These are phyloP conservation scores for Eucalyptus shirleyi DNA, from an alignment of 345 rosid species.

Conservation along the genomic window DNA sequence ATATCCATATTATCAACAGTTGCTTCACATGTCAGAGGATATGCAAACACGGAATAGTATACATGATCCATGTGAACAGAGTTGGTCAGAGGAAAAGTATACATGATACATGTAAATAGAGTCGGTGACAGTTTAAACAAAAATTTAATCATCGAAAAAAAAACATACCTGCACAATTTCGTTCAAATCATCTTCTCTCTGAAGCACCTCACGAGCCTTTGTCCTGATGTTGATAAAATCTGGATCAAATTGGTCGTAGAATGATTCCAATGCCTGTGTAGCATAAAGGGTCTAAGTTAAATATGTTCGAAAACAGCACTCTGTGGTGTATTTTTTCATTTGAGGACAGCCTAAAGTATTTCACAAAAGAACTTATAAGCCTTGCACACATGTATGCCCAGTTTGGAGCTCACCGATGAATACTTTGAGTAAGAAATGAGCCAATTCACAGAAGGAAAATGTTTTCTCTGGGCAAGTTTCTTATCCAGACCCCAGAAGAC, in stretches of 20 bases:
- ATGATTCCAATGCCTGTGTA: slow-evolving; percentile 83
- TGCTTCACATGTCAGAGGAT: neutral
- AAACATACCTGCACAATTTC: slow-evolving; percentile 91
- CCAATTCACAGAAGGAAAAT: slow-evolving; percentile 99
- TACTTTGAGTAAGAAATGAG: slow-evolving; percentile 98
- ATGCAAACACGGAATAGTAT: neutral
- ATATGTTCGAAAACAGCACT: neutral
- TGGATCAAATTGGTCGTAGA: slow-evolving; percentile 94
- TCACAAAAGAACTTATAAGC: neutral
- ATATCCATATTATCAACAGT: neutral
- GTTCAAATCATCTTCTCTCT: slow-evolving; percentile 98
- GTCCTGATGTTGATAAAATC: slow-evolving; percentile 99
- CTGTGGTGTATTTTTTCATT: neutral
- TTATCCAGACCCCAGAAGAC: slow-evolving; percentile 99
- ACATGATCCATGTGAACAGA: neutral
- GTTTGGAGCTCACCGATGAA: slow-evolving; percentile 48
- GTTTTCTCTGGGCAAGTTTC: slow-evolving; percentile 99
- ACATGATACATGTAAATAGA: neutral
- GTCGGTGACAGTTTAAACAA: neutral
- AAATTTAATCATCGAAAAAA: neutral
- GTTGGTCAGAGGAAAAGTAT: neutral
- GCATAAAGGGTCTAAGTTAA: neutral
- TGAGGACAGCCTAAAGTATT: neutral
- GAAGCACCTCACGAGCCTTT: slow-evolving; percentile 98
- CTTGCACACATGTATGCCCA: neutral